Percentiles rank a stretch among this genome's conserved stretches.
These are phyloP conservation scores for Pyricularia sp. DNA, from an alignment of 2,329 filamentous ascomycete species.

Conservation along the genomic window DNA sequence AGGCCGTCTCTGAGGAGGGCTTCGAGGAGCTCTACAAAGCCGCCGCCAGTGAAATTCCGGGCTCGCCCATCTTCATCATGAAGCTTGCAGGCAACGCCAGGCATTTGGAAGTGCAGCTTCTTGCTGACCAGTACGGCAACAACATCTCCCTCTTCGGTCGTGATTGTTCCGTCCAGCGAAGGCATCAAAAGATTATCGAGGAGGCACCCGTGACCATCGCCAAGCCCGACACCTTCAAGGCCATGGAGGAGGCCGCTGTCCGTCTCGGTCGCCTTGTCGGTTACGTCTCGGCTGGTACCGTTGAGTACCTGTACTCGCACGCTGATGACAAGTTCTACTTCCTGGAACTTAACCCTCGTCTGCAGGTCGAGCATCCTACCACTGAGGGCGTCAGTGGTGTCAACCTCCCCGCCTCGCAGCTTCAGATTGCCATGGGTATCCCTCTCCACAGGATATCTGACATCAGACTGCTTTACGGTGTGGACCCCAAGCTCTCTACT, in stretches of 20 bases:
- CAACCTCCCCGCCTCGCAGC: constrained; percentile 90
- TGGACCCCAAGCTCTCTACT: constrained; percentile 73
- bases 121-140: constrained; percentile 98
- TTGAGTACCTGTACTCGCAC: constrained; percentile 98
- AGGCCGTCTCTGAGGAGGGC: constrained; percentile 72
- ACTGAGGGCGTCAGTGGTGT: constrained; percentile 99
- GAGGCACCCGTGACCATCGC: constrained; percentile 97
- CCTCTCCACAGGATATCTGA: constrained; percentile 91
- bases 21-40: constrained; percentile 87
- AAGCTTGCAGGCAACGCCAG: constrained; percentile 93
- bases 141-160: constrained; percentile 97
- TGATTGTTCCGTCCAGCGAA: constrained; percentile 96
- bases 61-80: constrained; percentile 99
- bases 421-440: constrained; percentile 98
- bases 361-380: constrained; percentile 98
- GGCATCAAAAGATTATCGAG: constrained; percentile 99
- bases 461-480: constrained; percentile 90
- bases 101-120: constrained; percentile 91
- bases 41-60: constrained; percentile 91
- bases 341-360: constrained; percentile 93
- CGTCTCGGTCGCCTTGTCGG: constrained; percentile 87
- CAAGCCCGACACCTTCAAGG: constrained; percentile 74
- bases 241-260: constrained; percentile 94
- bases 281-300: constrained; percentile 96
- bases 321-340: constrained; percentile 99